phyloP scores from a whole-genome alignment of 306 rosid genomes.

The Sesbania bispinosa region DNA sequence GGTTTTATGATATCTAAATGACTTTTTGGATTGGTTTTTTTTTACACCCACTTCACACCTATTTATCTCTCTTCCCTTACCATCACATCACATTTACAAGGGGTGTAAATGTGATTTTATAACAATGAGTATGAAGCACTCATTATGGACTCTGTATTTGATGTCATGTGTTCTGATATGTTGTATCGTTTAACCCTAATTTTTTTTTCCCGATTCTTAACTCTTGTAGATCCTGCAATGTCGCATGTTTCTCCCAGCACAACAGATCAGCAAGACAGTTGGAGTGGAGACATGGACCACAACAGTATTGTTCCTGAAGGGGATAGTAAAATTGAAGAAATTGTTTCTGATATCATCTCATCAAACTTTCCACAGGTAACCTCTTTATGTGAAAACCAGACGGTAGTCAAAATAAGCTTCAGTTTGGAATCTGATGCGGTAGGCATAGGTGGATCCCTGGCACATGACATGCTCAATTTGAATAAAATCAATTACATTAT shows the following conservation, averaged over 20 bases:
- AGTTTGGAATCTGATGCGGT: too few relatives aligned
- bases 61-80: too few relatives aligned
- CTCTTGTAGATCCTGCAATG: constrained; percentile 66
- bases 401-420: background rate
- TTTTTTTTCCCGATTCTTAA: background rate
- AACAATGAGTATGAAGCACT: too few relatives aligned
- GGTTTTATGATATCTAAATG: background rate
- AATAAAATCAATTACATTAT: too few relatives aligned
- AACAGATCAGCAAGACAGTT: constrained; percentile 35
- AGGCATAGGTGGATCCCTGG: too few relatives aligned
- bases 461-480: too few relatives aligned
- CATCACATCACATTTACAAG: too few relatives aligned
- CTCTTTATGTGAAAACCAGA: constrained; percentile 5
- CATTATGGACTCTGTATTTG: too few relatives aligned
- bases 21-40: background rate
- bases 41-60: too few relatives aligned
- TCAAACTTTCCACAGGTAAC: constrained; percentile 63
- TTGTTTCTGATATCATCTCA: constrained; percentile 47
- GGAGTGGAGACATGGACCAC: constrained; percentile 22
- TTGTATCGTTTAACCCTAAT: background rate
- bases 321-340: constrained; percentile 46
- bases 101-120: too few relatives aligned
- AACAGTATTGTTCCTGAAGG: constrained; percentile 24
- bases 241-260: constrained; percentile 37
- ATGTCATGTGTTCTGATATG: background rate